These are phyloP conservation scores for Akanthomyces muscarius DNA, from an alignment of 2,329 filamentous ascomycete genomes.

Conservation along the genomic window DNA sequence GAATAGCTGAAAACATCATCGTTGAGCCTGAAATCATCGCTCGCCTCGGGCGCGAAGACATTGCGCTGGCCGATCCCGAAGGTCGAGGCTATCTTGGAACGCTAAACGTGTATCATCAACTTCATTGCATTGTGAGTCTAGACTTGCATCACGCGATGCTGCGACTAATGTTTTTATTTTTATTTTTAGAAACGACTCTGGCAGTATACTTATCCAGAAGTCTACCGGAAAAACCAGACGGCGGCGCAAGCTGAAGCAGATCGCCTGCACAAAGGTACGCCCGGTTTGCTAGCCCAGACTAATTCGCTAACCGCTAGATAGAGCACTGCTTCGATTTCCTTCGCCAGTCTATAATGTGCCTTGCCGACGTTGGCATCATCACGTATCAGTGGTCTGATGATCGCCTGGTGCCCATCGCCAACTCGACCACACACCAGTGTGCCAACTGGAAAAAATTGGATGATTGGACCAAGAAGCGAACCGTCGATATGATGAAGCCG, in stretches of 20 bases:
- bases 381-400: slow-evolving; percentile 17
- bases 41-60: not conserved
- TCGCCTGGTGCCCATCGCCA: slow-evolving; percentile 15
- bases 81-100: slow-evolving; percentile 14
- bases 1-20: slow-evolving; percentile 5
- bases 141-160: not conserved
- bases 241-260: slow-evolving; percentile 6
- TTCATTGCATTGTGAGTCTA: slow-evolving; percentile 17
- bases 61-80: slow-evolving; percentile 12
- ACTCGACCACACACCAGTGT: slow-evolving; percentile 18
- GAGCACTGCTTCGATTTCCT: slow-evolving; percentile 17
- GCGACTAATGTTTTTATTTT: not conserved
- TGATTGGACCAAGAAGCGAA: slow-evolving; percentile 14
- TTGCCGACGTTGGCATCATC: slow-evolving; percentile 13
- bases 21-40: slow-evolving; percentile 12
- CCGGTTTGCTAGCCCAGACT: too few relatives aligned
- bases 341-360: slow-evolving; percentile 15
- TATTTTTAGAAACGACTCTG: slow-evolving; percentile 11
- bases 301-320: not conserved
- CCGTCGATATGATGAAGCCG: slow-evolving; percentile 16
- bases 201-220: slow-evolving; percentile 16
- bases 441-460: slow-evolving; percentile 18
- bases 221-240: slow-evolving; percentile 6
- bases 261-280: slow-evolving; percentile 15
- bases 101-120: slow-evolving; percentile 19